Evolutionary conservation across 2,329 filamentous ascomycete species (phyloP).

Genomic region (Diaporthe sp.): DNA sequence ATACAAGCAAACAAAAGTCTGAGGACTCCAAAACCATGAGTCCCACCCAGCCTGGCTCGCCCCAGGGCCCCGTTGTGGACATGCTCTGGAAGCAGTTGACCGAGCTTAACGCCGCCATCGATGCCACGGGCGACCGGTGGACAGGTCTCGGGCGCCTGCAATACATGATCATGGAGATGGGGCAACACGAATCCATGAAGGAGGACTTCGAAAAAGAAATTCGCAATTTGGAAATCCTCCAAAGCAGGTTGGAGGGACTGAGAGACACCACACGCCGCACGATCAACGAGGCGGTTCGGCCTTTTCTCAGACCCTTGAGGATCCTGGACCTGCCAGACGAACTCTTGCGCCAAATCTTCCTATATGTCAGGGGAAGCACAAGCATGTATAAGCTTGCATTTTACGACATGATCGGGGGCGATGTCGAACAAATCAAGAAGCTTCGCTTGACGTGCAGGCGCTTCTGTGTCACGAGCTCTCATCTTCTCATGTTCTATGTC

Average conservation of each 20-base stretch:
- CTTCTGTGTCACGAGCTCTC: conserved; percentile 43
- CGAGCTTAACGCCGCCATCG: not conserved
- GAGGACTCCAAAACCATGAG: not conserved
- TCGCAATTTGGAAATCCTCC: not conserved
- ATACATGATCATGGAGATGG: not conserved
- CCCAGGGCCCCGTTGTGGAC: not conserved
- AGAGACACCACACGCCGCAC: not conserved
- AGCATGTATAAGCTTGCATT: not conserved
- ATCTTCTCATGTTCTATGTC: conserved; percentile 42
- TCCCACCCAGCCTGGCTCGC: not conserved
- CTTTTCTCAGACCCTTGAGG: not conserved
- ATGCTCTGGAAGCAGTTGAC: not conserved
- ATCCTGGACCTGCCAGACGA: not conserved
- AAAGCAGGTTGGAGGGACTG: not conserved
- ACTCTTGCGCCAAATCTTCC: not conserved
- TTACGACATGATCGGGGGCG: not conserved
- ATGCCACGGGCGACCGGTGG: not conserved
- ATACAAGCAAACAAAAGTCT: not conserved
- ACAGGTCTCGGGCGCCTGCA: not conserved
- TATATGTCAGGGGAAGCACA: not conserved
- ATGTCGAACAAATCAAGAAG: conserved; percentile 36
- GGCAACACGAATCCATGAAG: not conserved
- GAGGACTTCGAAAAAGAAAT: not conserved
- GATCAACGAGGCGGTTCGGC: not conserved
- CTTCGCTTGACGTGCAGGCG: conserved; percentile 42